Conservation (phyloP, 805 yeast species). For the Wickerhamomyces xylosicus region DNA sequence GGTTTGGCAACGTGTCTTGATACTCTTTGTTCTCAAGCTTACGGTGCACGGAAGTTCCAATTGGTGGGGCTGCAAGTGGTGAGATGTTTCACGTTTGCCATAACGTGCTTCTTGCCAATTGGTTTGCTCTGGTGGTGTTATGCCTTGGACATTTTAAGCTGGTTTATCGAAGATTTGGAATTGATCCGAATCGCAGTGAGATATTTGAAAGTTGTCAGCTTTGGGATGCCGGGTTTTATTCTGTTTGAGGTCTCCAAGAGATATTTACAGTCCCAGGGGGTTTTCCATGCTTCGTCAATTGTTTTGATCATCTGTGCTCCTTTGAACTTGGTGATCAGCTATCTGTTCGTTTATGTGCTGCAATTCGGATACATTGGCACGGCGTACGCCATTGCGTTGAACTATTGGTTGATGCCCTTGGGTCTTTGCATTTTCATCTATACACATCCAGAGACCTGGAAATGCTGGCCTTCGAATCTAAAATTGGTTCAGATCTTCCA, state of each 20-base stretch:
- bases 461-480: slow-evolving; percentile 47
- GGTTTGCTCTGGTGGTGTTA: slow-evolving; percentile 15
- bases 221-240: slow-evolving; percentile 73
- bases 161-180: slow-evolving; percentile 15
- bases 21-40: slow-evolving; percentile 78
- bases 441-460: slow-evolving; percentile 38
- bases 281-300: slow-evolving; percentile 75
- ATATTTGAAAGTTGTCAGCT: slow-evolving; percentile 33
- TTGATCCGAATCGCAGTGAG: slow-evolving; percentile 39
- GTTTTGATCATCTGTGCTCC: slow-evolving; percentile 63
- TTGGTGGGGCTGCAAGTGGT: slow-evolving; percentile 70
- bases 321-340: slow-evolving; percentile 53
- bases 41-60: slow-evolving; percentile 65
- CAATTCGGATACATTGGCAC: slow-evolving; percentile 81
- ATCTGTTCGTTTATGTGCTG: slow-evolving; percentile 64
- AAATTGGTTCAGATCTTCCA: slow-evolving; percentile 31
- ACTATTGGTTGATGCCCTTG: slow-evolving; percentile 56
- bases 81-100: slow-evolving; percentile 39
- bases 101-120: slow-evolving; percentile 17
- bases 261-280: slow-evolving; percentile 77
- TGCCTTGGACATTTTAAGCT: slow-evolving; percentile 7
- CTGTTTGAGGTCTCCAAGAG: slow-evolving; percentile 79
- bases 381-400: slow-evolving; percentile 62
- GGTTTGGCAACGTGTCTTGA: slow-evolving; percentile 80
- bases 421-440: slow-evolving; percentile 16